Base-by-base conservation (phyloP, 306 rosid genomes). In the Prosopis cineraria region DNA sequence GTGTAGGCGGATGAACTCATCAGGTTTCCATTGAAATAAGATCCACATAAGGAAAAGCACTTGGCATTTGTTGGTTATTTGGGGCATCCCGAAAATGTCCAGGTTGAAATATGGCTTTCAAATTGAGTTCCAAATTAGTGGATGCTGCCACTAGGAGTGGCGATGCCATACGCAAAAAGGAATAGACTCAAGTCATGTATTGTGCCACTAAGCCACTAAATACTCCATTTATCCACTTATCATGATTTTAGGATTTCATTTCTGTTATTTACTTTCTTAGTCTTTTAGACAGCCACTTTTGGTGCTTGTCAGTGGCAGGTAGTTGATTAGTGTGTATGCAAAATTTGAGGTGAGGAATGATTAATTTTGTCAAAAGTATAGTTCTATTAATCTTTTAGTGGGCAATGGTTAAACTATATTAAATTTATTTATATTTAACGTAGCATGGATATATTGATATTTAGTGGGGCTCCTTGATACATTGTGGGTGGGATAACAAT, bases 341-440 rank as follows among this genome's bases (percentile, higher is more conserved):
- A 11, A 43, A 70, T 36, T 59, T 70, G 52, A 45, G 58, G 17
- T 55, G 14, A 24, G 11, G 17, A 20, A 53, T 53, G 27, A 34
- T 17, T 43, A 27, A 13, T 31, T 44, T 50, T 64, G 62, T 56
- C 22, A 62, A 41, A 68, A 36, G 43, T 68, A 67, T 37, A 47
- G 24, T 55, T 34, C 45, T 52, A 66, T 45, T 12, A 74, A 56
- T 43, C 24, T 45, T 48, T 48, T 66, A 12, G 29, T 25, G 7
- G 36, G 53, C 41, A 45, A 45, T 33, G 40, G 33, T 10, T 17
- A 60, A 70, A 70, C 47, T 10, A 55, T 43, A 68, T 30, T 68
- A 24, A 16, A 24, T 70, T 56, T 24, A 41, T 74, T 58, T 74
- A 58, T 59, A 44, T 72, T 79, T 47, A 47, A 75, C 39, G 40